phyloP scores from a whole-genome alignment of 768 basidiomycete genomes.

The Rhodosporidiobolus sp. region DNA sequence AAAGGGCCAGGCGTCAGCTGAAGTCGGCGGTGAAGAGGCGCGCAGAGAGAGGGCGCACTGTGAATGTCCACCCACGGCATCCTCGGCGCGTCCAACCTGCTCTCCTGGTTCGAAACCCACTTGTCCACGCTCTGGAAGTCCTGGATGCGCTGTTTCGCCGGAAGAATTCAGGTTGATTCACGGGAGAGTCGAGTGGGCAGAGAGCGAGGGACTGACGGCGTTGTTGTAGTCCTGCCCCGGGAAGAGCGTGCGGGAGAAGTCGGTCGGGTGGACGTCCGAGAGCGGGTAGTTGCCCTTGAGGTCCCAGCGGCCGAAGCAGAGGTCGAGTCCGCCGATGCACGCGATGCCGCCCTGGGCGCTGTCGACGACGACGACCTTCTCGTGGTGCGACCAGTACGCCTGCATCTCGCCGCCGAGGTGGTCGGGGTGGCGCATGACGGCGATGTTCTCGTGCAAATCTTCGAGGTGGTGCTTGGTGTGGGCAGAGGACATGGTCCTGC shows the following conservation, averaged over 20 bases:
- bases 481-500: constrained; percentile 55
- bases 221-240: constrained; percentile 94
- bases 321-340: constrained; percentile 87
- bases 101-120: constrained; percentile 40
- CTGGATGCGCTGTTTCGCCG: constrained; percentile 10
- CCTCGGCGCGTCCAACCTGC: constrained; percentile 21
- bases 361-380: constrained; percentile 81
- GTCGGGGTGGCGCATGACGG: constrained; percentile 84
- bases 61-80: constrained; percentile 58
- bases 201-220: constrained; percentile 57
- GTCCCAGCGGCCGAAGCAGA: constrained; percentile 91
- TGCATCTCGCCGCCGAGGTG: constrained; percentile 47
- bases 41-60: constrained; percentile 45
- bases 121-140: constrained; percentile 79
- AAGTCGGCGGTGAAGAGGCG: too few species aligned
- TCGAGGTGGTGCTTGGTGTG: constrained; percentile 66
- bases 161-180: too few species aligned
- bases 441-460: constrained; percentile 78
- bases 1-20: too few species aligned
- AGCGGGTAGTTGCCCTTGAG: constrained; percentile 56
- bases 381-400: constrained; percentile 76
- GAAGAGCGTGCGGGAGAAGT: constrained; percentile 77
- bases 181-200: not conserved
- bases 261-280: constrained; percentile 85
- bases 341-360: constrained; percentile 61